These are phyloP conservation scores for Globisporangium acanthophoron DNA, from an alignment of 352 stramenopile species.

Conservation along the genomic window DNA sequence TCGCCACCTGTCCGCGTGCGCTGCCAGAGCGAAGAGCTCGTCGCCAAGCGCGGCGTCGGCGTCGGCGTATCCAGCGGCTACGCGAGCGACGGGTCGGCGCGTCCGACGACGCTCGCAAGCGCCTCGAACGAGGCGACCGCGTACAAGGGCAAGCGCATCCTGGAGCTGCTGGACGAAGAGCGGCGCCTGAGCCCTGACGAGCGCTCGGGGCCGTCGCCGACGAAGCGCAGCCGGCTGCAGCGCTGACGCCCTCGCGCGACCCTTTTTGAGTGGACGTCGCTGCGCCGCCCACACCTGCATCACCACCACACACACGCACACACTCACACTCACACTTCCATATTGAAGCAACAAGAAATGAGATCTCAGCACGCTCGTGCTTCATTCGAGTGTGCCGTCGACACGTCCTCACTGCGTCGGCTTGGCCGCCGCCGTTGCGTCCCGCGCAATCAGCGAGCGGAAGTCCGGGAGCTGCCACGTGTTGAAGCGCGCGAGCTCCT, in stretches of 20 bases:
- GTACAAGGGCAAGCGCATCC: constrained; percentile 68
- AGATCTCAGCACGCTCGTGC: too few species aligned
- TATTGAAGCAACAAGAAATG: too few species aligned
- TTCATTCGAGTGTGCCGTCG: too few species aligned
- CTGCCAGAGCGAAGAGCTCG: constrained; percentile 38
- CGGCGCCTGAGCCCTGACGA: constrained; percentile 56
- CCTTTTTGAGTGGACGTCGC: too few species aligned
- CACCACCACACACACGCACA: too few species aligned
- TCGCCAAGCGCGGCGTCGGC: constrained; percentile 13
- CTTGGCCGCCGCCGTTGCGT: neutral
- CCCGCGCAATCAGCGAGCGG: constrained; percentile 7
- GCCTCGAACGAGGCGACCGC: constrained; percentile 22
- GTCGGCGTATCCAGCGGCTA: constrained; percentile 23
- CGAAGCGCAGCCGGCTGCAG: constrained; percentile 43
- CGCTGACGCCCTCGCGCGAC: constrained; percentile 7
- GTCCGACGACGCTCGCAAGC: constrained; percentile 20
- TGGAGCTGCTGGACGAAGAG: constrained; percentile 76
- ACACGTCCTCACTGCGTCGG: neutral
- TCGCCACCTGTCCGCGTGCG: constrained; percentile 5
- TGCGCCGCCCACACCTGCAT: too few species aligned
- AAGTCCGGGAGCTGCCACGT: constrained; percentile 31
- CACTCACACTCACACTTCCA: too few species aligned
- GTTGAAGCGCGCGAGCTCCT: constrained; percentile 25
- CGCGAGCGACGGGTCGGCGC: constrained; percentile 13
- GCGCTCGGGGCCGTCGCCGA: constrained; percentile 32